These are phyloP conservation scores for Angomonas desouzai DNA, from an alignment of 208 protist species.

Conservation along the genomic window DNA sequence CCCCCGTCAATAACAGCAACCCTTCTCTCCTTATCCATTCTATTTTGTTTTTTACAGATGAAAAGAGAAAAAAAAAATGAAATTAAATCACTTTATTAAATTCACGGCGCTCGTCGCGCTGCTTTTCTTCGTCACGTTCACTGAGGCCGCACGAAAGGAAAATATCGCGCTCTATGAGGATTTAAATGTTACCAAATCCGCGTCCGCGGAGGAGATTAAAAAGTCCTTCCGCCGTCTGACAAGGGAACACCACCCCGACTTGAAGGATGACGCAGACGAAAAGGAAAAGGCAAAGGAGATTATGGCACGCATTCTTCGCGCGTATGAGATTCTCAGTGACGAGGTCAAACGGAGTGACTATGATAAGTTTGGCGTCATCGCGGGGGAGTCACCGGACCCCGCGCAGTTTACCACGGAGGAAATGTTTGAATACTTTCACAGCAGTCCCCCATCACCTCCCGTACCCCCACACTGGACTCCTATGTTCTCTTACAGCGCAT, in stretches of 20 bases:
- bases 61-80: constrained; percentile 3
- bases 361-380: constrained; percentile 64
- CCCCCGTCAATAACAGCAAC: constrained; percentile 10
- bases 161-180: constrained; percentile 59
- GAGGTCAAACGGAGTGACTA: constrained; percentile 60
- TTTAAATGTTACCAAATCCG: constrained; percentile 46
- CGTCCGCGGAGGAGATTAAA: constrained; percentile 66
- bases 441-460: constrained; percentile 73
- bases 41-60: not conserved
- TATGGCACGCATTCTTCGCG: constrained; percentile 78
- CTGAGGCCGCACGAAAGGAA: constrained; percentile 15
- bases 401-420: constrained; percentile 46
- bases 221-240: constrained; percentile 73
- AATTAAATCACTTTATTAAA: not conserved
- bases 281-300: constrained; percentile 79
- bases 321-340: constrained; percentile 78
- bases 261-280: constrained; percentile 78
- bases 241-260: constrained; percentile 81
- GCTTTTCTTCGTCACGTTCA: constrained; percentile 16
- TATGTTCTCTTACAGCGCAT: constrained; percentile 38
- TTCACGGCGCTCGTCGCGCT: not conserved
- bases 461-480: constrained; percentile 48
- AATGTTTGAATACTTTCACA: constrained; percentile 75
- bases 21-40: constrained; percentile 9
- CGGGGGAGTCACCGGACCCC: constrained; percentile 51